These are phyloP conservation scores for Trifolium dubium DNA, from an alignment of 306 rosid species.

Conservation along the genomic window DNA sequence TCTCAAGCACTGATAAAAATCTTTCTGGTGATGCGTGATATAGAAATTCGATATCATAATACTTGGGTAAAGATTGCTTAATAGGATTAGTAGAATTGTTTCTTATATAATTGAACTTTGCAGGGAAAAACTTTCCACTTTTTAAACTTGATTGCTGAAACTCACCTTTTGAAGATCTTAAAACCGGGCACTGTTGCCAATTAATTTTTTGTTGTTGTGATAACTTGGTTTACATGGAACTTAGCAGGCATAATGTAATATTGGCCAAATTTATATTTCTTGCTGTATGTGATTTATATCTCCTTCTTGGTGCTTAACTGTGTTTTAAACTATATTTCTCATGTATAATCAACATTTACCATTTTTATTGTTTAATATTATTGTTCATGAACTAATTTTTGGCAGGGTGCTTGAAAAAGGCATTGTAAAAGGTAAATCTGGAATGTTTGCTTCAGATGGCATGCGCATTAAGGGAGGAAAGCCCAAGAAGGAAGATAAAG, in stretches of 20 bases:
- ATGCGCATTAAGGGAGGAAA: slow-evolving; percentile 50
- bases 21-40: slow-evolving; percentile 25
- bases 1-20: slow-evolving; percentile 10
- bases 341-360: neutral
- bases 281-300: slow-evolving; percentile 1
- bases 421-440: slow-evolving; percentile 51
- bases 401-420: slow-evolving; percentile 64
- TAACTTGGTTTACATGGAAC: slow-evolving; percentile 21
- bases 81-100: neutral
- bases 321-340: slow-evolving; percentile 23
- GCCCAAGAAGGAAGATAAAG: slow-evolving; percentile 63
- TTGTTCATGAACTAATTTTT: slow-evolving; percentile 41
- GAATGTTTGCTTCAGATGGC: slow-evolving; percentile 54
- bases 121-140: neutral
- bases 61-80: slow-evolving; percentile 19
- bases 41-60: slow-evolving; percentile 15
- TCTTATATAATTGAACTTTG: slow-evolving; percentile 20
- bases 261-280: slow-evolving; percentile 6
- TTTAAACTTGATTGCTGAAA: slow-evolving; percentile 1
- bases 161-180: slow-evolving; percentile 3
- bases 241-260: neutral
- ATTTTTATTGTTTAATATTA: slow-evolving; percentile 11
- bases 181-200: slow-evolving; percentile 2
- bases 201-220: slow-evolving; percentile 14
- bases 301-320: slow-evolving; percentile 24